Conservation (phyloP, 768 basidiomycete species). For the Leccinum subgranulosum region DNA sequence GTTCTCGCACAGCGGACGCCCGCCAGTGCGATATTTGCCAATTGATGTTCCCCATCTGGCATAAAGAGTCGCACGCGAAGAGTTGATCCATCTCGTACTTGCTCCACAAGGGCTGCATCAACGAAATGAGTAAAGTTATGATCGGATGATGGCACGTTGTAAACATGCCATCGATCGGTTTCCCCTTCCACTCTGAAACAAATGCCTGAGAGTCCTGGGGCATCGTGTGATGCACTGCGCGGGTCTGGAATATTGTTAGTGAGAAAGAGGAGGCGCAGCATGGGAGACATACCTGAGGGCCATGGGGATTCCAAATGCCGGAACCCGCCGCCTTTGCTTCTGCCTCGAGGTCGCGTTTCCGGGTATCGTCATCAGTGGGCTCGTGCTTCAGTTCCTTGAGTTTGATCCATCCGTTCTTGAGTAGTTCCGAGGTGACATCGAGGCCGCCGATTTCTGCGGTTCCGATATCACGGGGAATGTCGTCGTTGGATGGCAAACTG, state of each 20-base stretch:
- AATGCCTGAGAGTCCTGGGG: constrained; percentile 87
- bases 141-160: not conserved
- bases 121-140: constrained; percentile 5
- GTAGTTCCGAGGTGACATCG: constrained; percentile 73
- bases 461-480: constrained; percentile 76
- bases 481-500: constrained; percentile 73
- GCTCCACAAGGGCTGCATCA: constrained; percentile 79
- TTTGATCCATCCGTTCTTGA: constrained; percentile 91
- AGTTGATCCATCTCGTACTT: constrained; percentile 90
- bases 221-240: constrained; percentile 80
- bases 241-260: constrained; percentile 45
- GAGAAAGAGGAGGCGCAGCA: not conserved
- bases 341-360: constrained; percentile 67
- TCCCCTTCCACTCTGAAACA: constrained; percentile 89
- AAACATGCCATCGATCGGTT: constrained; percentile 72
- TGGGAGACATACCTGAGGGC: constrained; percentile 51
- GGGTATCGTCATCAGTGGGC: constrained; percentile 72
- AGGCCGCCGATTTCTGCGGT: constrained; percentile 67
- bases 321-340: constrained; percentile 73
- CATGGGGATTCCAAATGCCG: constrained; percentile 86
- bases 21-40: constrained; percentile 81
- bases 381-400: constrained; percentile 86
- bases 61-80: constrained; percentile 85
- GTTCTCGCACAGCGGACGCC: constrained; percentile 75
- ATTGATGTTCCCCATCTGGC: constrained; percentile 87